phyloP scores from a whole-genome alignment of 2,329 filamentous ascomycete genomes.

The Penicillium sp. region DNA sequence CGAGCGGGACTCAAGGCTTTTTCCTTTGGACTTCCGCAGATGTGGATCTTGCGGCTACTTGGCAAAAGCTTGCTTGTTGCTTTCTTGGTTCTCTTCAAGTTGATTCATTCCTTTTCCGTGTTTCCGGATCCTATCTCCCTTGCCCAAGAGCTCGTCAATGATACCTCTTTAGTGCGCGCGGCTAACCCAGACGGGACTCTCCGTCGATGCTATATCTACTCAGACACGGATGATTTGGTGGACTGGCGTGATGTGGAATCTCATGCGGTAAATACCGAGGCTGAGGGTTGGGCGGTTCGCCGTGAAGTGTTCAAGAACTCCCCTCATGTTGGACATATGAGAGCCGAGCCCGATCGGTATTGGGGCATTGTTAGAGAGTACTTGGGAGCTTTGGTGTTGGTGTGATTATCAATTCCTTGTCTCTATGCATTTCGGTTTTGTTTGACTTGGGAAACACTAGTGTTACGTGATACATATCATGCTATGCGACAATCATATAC shows the following conservation, averaged over 20 bases:
- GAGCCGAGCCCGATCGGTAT: slow-evolving; percentile 39
- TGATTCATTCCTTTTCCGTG: slow-evolving; percentile 20
- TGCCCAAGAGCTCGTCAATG: slow-evolving; percentile 35
- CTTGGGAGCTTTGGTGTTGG: slow-evolving; percentile 12
- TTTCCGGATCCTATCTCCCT: slow-evolving; percentile 28
- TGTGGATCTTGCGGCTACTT: slow-evolving; percentile 32
- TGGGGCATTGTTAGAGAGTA: slow-evolving; percentile 38
- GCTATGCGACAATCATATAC: not conserved
- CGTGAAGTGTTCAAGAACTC: slow-evolving; percentile 40
- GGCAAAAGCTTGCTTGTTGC: slow-evolving; percentile 28
- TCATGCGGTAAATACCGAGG: slow-evolving; percentile 36
- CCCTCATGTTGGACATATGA: slow-evolving; percentile 45
- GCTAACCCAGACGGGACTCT: slow-evolving; percentile 9
- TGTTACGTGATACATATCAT: not conserved
- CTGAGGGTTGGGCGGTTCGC: slow-evolving; percentile 34
- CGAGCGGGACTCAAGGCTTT: slow-evolving; percentile 33
- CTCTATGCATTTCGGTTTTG: not conserved
- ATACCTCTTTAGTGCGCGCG: slow-evolving; percentile 24
- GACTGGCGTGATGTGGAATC: slow-evolving; percentile 38
- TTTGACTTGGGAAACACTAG: not conserved
- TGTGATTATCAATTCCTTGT: not conserved
- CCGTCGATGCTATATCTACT: slow-evolving; percentile 43
- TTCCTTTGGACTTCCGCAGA: slow-evolving; percentile 37
- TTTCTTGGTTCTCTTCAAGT: slow-evolving; percentile 22
- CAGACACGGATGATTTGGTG: slow-evolving; percentile 41